Evolutionary conservation across 2,329 filamentous ascomycete species (phyloP).

Genomic region (Trichophaea hybrida): DNA sequence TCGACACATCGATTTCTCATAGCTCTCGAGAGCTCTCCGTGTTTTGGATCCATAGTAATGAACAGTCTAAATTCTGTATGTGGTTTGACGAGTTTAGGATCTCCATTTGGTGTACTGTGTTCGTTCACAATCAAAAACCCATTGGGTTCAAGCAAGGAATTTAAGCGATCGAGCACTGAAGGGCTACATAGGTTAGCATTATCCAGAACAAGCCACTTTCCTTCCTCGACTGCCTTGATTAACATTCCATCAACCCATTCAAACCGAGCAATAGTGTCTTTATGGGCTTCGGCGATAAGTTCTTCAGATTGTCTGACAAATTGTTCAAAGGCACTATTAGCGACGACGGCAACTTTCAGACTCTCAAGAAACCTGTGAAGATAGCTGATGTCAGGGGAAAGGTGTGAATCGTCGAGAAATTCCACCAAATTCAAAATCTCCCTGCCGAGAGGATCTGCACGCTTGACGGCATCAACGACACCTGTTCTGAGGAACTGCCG

Average conservation of each 20-base stretch:
- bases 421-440: constrained; percentile 41
- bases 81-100: constrained; percentile 63
- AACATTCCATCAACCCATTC: constrained; percentile 94
- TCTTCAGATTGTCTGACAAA: constrained; percentile 9
- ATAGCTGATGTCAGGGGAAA: constrained; percentile 3
- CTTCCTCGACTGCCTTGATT: constrained; percentile 69
- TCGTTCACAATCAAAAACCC: constrained; percentile 85
- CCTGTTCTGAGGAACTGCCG: constrained; percentile 38
- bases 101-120: constrained; percentile 68
- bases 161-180: constrained; percentile 83
- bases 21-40: constrained; percentile 85
- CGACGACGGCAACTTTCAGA: constrained; percentile 28
- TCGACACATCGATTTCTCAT: constrained; percentile 95
- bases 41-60: constrained; percentile 77
- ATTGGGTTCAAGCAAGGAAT: constrained; percentile 83
- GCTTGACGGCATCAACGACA: constrained; percentile 34
- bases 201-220: constrained; percentile 86
- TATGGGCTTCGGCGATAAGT: constrained; percentile 9
- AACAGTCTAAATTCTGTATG: constrained; percentile 85
- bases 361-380: constrained; percentile 8
- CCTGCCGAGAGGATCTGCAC: constrained; percentile 31
- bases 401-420: constrained; percentile 32
- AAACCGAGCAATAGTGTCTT: constrained; percentile 42
- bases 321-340: constrained; percentile 27
- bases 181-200: constrained; percentile 95